A percentile compares a stretch with the other conserved stretches of the same genome.
These are phyloP conservation scores for Botryosphaeria dothidea DNA, from an alignment of 2,329 filamentous ascomycete genomes.

Conservation along the genomic window DNA sequence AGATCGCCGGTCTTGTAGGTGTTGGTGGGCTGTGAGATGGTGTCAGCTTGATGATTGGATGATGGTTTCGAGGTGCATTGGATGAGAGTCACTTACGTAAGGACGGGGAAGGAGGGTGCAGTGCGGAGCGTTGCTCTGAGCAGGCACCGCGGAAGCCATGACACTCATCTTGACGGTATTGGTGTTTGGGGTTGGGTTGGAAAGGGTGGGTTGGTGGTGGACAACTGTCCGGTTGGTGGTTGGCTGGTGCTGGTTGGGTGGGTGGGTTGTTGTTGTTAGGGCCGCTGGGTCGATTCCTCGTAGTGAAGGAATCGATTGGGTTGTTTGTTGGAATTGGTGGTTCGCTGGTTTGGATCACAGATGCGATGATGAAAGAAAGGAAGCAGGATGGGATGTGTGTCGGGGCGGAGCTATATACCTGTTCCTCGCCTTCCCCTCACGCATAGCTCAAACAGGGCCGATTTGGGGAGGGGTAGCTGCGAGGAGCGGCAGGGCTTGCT, in stretches of 20 bases:
- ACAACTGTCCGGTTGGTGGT: not conserved
- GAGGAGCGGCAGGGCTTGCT: not conserved
- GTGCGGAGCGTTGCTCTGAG: slow-evolving; percentile 2
- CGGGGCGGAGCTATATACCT: slow-evolving; percentile 1
- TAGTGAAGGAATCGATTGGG: not conserved
- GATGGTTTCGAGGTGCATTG: no score
- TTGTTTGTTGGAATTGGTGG: not conserved
- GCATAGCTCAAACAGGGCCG: slow-evolving; percentile 1
- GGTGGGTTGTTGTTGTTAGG: not conserved
- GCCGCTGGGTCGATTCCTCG: slow-evolving; percentile 3
- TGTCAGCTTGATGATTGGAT: no score
- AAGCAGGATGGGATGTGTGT: not conserved
- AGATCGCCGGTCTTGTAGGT: slow-evolving; percentile 13
- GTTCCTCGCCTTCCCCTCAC: not conserved
- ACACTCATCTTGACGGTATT: slow-evolving; percentile 20
- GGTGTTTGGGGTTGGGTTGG: not conserved
- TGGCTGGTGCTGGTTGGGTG: not conserved
- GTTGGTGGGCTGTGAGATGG: not conserved
- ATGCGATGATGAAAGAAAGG: not conserved
- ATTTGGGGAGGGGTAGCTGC: not conserved
- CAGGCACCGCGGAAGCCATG: not conserved
- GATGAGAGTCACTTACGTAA: not conserved
- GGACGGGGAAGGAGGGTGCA: slow-evolving; percentile 4
- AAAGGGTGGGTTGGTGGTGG: not conserved
- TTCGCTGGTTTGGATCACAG: not conserved